Evolutionary conservation across 2,329 filamentous ascomycete genomes (phyloP).

Genomic region (Microsporum audouinii): DNA sequence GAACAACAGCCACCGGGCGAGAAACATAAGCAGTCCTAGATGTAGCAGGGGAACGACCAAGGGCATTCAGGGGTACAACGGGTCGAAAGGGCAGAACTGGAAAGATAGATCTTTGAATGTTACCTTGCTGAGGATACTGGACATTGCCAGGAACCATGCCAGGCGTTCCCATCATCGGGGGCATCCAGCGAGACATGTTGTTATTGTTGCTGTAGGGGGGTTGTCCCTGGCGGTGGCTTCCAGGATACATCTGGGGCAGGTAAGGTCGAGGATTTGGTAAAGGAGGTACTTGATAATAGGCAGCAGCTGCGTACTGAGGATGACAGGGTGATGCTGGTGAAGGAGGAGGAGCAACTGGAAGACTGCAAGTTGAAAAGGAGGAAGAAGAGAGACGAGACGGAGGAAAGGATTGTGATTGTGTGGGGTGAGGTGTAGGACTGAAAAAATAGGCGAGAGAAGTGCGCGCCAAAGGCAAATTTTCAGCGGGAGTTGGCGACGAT

Average conservation of each 20-base stretch:
- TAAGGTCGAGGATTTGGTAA: neutral
- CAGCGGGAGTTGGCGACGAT: neutral
- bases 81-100: neutral
- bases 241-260: constrained; percentile 1
- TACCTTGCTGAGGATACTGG: constrained; percentile 3
- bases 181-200: neutral
- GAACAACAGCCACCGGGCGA: neutral
- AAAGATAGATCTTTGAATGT: neutral
- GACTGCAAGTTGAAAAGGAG: constrained; percentile 2
- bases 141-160: neutral
- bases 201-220: neutral
- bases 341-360: neutral
- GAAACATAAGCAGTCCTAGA: neutral
- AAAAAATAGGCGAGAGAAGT: neutral
- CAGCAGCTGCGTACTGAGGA: neutral
- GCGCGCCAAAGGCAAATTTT: neutral
- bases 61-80: neutral
- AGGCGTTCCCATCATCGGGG: neutral
- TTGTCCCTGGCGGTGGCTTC: neutral
- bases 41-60: neutral
- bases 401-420: neutral
- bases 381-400: neutral
- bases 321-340: neutral
- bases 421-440: neutral
- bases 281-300: neutral